Evolutionary conservation across 2,329 filamentous ascomycete genomes (phyloP), one percentile per base, ranked within the genome.

Genomic region (Ophiostoma pallidulum): DNA sequence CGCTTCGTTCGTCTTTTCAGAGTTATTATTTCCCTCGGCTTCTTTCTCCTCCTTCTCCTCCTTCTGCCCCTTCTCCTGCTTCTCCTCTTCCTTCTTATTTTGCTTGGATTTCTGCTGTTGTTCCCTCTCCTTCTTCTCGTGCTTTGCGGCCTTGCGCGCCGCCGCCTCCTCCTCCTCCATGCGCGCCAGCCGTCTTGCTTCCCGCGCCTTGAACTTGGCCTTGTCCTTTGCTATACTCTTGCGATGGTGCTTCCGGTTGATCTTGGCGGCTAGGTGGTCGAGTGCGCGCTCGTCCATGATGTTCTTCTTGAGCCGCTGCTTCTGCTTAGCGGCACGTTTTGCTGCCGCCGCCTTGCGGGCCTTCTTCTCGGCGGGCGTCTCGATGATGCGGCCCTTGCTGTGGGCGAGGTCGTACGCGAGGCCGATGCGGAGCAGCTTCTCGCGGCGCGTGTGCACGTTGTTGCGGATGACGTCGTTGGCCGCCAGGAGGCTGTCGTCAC

Each of bases 381-480:
- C 69, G 19, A 66, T 62, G 2, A 75, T 69, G 53, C 72, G 70
- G 2, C 73, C 76, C 59, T 80, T 80, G 62, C 68, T 72, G 55
- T 81, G 77, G 0, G 77, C 77, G 6, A 80, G 56, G 54, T 81
- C 77, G 50, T 81, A 80, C 0, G 76, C 72, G 33, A 71, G 68
- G 2, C 76, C 77, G 6, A 80, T 73, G 33, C 75, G 72, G 1
- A 74, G 69, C 2, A 81, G 64, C 60, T 80, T 81, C 38, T 78
- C 75, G 41, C 79, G 78, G 12, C 74, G 69, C 2, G 61, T 56
- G 41, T 65, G 60, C 48, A 68, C 73, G 55, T 78, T 71, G 12
- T 64, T 62, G 56, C 74, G 74, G 20, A 80, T 69, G 1, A 81
- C 73, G 1, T 78, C 71, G 54, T 80, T 77, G 14, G 78, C 64